Base-by-base conservation (phyloP, 225 moss, liverwort and hornwort genomes). In the Bryoerythrophyllum caledonicum region DNA sequence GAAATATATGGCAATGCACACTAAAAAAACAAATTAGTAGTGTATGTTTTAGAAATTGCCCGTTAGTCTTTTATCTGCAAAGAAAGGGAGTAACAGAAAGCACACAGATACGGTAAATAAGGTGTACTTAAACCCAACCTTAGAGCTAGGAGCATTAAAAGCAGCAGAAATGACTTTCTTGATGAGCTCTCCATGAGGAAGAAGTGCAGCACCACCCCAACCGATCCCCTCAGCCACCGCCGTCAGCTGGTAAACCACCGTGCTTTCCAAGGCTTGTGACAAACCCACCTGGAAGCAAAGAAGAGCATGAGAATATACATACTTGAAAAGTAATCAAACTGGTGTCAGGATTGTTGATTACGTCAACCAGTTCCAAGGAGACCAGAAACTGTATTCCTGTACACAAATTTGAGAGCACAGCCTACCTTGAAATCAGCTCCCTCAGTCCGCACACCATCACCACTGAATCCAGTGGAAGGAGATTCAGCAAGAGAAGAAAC, bases 71-170 rank as follows among this genome's bases (percentile, higher is more conserved):
- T 25, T 37, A 48, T 59, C 74, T 61, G 79, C 80, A 70, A 73
- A 68, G 53, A 51, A 68, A 25, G 60, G 56, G 44, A 43, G 35
- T 63, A 35, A 48, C 19, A 49, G 56, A 48, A 69, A 37, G 56
- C 38, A 23, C 74, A 54, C 43, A 74, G 54, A 10, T 43, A 49
- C 17, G 19, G 19, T 49, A 14, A 67, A 10, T 75, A 3, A 57
- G 14, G 24, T 23, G 63, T 28, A 46, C 19, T 40, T 23, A 7
- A 26, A 60, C 15, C 69, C 35, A 74, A 93, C 93, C 90, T 94
- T 94, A 24, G 88, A 88, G 73, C 90, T 91, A 66, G 94, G 94
- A 65, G 91, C 94, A 88, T 90, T 84, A 75, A 94, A 94, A 44
- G 94, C 86, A 65, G 90, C 85, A 64, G 86, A 80, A 68, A 94